Evolutionary conservation across 164 flowering plant genomes (phyloP), one percentile per base, ranked within the genome.

Genomic region (Cinnamomum chago): DNA sequence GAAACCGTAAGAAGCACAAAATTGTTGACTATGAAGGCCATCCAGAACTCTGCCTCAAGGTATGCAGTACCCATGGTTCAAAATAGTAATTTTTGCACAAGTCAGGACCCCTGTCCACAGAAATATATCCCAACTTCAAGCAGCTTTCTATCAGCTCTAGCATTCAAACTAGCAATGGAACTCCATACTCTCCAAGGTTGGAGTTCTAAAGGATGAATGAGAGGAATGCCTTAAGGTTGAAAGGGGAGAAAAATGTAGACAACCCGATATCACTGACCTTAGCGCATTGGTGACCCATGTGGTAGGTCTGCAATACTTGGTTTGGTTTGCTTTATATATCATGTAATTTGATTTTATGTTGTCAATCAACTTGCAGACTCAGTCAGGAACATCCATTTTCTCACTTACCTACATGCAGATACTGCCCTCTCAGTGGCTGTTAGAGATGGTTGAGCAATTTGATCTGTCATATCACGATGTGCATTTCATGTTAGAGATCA

Each of bases 361-460:
- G 64, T 65, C 15, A 24, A 17, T 11, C 30, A 10, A 65, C 47
- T 67, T 75, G 72, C 90, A 92, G 97, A 92, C 79, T 76, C 60
- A 58, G 86, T 47, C 7, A 84, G 85, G 70, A 83, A 85, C 68
- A 82, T 93, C 22, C 87, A 91, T 70, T 91, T 91, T 75, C 18
- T 58, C 5, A 90, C 87, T 79, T 89, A 85, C 78, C 87, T 88
- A 6, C 79, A 87, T 62, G 67, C 80, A 24, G 98, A 93, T 82
- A 90, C 94, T 58, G 84, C 88, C 28, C 65, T 73, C 11, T 83
- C 90, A 52, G 84, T 93, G 4, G 90, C 91, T 23, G 72, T 78
- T 30, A 70, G 97, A 93, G 84, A 91, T 93, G 97, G 90, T 85
- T 24, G 91, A 90, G 67, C 88, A 89, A 70, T 87, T 91, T 58